Base-by-base conservation (phyloP, 805 yeast species). In the Jamesozyma spencerorum region DNA sequence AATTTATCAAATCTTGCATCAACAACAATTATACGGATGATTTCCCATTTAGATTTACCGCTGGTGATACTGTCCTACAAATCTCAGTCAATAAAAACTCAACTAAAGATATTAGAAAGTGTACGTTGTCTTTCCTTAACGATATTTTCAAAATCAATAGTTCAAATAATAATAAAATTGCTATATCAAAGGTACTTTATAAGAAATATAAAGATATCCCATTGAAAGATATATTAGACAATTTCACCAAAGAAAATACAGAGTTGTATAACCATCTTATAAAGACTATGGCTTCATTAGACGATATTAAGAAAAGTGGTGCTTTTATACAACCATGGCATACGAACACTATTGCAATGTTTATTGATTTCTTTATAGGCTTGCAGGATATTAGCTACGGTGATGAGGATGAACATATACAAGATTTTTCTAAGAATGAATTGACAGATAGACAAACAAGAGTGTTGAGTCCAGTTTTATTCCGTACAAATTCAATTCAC, bases 161-260 rank as follows among this genome's bases (percentile, higher is more conserved):
- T 4, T 31, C 34, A 4, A 29, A 39, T 17, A 45, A 37, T 19
- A 38, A 37, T 4, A 12, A 39, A 18, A 42, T 50, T 2, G n/a
- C n/a, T n/a, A n/a, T n/a, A n/a, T 50, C 55, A 8, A 36, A 39
- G 27, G 50, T 50, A 5, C 33, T 56, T 12, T 27, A 48, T 22
- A 51, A 52, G 28, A 57, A 57, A 39, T 56, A 54, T 36, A 43
- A 47, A 19, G 38, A 38, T 14, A 36, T 45, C 18, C 49, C 50
- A 2, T 37, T 54, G 17, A 39, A 34, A 29, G 18, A 39, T 8
- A 24, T 3, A 11, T 35, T 47, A 37, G 32, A 34, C 5, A 10
- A 20, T 4, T 55, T 51, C 34, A 44, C 42, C 20, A 36, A 37
- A 4, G 33, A 45, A 4, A 53, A 55, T 34, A 41, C 43, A 2